Evolutionary conservation across 345 rosid genomes (phyloP), one percentile per base, ranked within the genome.

Genomic region (Cardamine occulta): DNA sequence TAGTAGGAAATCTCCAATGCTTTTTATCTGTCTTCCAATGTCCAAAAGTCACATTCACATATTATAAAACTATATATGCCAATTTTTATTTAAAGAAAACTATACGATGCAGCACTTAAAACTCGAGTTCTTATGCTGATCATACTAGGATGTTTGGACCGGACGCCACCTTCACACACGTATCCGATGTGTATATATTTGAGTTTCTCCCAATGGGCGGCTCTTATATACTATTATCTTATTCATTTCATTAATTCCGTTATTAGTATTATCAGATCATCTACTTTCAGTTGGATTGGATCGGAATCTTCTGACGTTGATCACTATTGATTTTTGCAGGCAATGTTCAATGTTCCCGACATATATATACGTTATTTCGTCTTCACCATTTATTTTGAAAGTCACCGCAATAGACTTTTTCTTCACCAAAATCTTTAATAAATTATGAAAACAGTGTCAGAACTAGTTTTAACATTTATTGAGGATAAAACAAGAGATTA

Each of bases 201-300:
- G 74, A 68, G 74, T 62, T 76, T 76, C 49, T 76, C 42, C 2
- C 58, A 69, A 69, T 42, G 58, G 75, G 42, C 75, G 80, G 80
- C 74, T 74, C 31, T 5, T 21, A 14, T 21, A 14, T 18, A 47
- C 0, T 53, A 49, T 26, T 35, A 72, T 61, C 34, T 39, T 48
- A 35, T 66, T 45, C n/a, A 17, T 5, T 61, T 75, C 15, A 26
- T 66, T 67, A 13, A 53, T 76, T 54, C 51, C 14, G 44, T 70
- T 76, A 76, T 17, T 42, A 29, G 2, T 12, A 40, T 54, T 53
- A 12, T 53, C 34, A n/a, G 1, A 26, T 45, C 29, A 42, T 53
- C 51, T 21, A 61, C 57, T 9, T 21, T 67, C 14, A 28, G 4
- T 56, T 65, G 6, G n/a, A 31, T 62, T 66, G 24, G n/a, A 35